These are phyloP conservation scores for Bidens hawaiensis DNA, from an alignment of 140 eudicot genomes.

Conservation along the genomic window DNA sequence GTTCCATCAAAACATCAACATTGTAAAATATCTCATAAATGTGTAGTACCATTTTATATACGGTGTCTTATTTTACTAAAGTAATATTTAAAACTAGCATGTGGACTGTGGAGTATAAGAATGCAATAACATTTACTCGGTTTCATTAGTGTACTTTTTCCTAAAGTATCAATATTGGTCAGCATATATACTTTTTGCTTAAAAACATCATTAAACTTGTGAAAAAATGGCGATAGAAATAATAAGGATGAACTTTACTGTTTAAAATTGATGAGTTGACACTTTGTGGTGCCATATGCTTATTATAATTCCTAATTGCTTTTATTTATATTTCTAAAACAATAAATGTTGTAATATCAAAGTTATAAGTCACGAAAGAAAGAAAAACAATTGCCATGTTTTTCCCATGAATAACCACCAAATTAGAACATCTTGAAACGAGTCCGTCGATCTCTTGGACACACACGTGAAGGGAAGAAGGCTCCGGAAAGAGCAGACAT, in stretches of 20 bases:
- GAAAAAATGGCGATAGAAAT: background rate
- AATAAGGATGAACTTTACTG: background rate
- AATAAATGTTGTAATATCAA: background rate
- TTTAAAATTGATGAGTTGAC: background rate
- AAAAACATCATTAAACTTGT: background rate
- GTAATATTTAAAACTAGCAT: background rate
- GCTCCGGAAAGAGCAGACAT: too few species aligned
- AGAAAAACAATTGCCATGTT: too few species aligned
- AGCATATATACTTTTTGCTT: background rate
- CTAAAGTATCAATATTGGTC: too few species aligned
- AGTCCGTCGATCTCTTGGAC: too few species aligned
- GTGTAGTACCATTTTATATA: background rate
- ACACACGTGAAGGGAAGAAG: too few species aligned
- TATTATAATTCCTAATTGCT: background rate
- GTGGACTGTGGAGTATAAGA: background rate
- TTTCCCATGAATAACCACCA: background rate
- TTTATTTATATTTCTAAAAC: background rate
- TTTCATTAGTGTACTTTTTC: background rate
- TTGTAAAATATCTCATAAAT: slow-evolving; percentile 1
- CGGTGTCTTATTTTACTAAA: background rate
- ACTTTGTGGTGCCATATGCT: background rate
- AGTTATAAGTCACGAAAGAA: background rate
- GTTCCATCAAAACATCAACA: background rate
- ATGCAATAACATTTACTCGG: background rate
- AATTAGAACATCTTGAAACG: too few species aligned